phyloP scores from a whole-genome alignment of 2,329 filamentous ascomycete genomes.

The Colletotrichum truncatum region DNA sequence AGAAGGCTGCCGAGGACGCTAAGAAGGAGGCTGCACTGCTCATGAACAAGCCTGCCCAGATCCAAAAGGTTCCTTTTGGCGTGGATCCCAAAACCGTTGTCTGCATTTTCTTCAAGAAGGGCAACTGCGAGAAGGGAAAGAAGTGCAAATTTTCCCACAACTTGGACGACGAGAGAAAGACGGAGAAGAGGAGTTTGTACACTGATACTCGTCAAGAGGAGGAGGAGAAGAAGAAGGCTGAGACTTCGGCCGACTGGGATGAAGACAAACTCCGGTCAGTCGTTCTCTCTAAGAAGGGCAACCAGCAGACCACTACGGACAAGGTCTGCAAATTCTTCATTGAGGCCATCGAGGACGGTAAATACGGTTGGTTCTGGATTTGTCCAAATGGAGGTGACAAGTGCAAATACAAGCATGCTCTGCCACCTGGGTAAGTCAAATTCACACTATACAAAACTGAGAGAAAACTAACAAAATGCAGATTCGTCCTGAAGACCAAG shows the following conservation, averaged over 20 bases:
- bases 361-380: slow-evolving; percentile 99
- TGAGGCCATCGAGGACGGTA: slow-evolving; percentile 95
- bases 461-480: slow-evolving; percentile 44
- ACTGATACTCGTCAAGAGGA: slow-evolving; percentile 81
- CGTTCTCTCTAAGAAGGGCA: slow-evolving; percentile 95
- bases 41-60: slow-evolving; percentile 89
- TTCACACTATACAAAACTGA: not conserved
- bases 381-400: slow-evolving; percentile 97
- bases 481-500: slow-evolving; percentile 96
- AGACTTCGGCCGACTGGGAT: slow-evolving; percentile 97
- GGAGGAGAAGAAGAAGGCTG: slow-evolving; percentile 82
- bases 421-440: slow-evolving; percentile 85
- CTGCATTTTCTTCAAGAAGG: slow-evolving; percentile 97
- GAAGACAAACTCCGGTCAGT: slow-evolving; percentile 94
- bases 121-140: slow-evolving; percentile 94
- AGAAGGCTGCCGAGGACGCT: slow-evolving; percentile 87
- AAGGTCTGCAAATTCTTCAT: slow-evolving; percentile 99
- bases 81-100: slow-evolving; percentile 98
- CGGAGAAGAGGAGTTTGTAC: slow-evolving; percentile 92
- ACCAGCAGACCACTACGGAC: slow-evolving; percentile 93
- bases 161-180: slow-evolving; percentile 86
- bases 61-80: slow-evolving; percentile 98
- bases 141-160: slow-evolving; percentile 99
- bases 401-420: slow-evolving; percentile 97
- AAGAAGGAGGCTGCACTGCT: slow-evolving; percentile 82